A percentile compares a stretch with the other conserved stretches of the same genome.
These are phyloP conservation scores for Cenococcum geophilum DNA, from an alignment of 495 filamentous ascomycete genomes.

Conservation along the genomic window DNA sequence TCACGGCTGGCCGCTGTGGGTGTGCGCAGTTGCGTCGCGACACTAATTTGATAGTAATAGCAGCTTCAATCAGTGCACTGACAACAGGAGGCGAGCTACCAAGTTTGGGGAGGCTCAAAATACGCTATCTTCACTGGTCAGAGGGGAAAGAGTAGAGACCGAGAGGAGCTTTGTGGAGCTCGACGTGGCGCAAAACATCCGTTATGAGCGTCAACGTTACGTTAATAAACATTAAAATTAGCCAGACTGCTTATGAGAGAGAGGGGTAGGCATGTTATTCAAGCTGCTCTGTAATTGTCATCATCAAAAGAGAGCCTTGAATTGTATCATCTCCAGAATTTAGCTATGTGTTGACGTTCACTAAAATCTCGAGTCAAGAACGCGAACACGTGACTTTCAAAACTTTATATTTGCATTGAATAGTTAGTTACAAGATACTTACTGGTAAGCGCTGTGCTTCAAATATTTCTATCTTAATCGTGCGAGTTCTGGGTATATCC, in stretches of 20 bases:
- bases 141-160: neutral
- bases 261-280: neutral
- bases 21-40: neutral
- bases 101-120: too few relatives aligned
- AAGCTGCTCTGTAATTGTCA: too few relatives aligned
- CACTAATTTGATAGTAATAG: too few relatives aligned
- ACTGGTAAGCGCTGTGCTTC: neutral
- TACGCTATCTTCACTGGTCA: neutral
- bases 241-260: neutral
- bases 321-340: too few relatives aligned
- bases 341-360: neutral
- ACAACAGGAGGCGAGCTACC: too few relatives aligned
- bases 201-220: neutral
- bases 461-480: neutral
- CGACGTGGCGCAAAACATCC: neutral
- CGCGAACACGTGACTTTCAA: neutral
- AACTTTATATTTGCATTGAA: neutral
- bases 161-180: neutral
- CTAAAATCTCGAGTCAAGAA: neutral
- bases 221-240: neutral
- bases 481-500: neutral
- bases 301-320: too few relatives aligned
- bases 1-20: neutral
- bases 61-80: too few relatives aligned
- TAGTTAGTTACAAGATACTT: neutral